Evolutionary conservation across 768 basidiomycete species (phyloP).

Genomic region (Galerina marginata): DNA sequence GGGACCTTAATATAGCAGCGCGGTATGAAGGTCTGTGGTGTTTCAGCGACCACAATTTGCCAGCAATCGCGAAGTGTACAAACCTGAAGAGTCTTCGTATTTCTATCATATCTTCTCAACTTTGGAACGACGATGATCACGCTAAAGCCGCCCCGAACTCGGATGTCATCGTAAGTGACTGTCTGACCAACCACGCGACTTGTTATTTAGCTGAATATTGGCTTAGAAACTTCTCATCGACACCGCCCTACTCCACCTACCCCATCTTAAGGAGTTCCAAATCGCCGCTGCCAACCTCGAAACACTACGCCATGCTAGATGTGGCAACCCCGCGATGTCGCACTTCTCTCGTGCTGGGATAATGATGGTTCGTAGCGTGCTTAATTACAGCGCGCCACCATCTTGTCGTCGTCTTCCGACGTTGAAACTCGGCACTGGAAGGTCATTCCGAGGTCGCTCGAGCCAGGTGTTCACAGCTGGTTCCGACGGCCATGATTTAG

Average conservation of each 20-base stretch:
- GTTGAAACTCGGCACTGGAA: not conserved
- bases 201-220: not conserved
- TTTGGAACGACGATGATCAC: not conserved
- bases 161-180: constrained; percentile 9
- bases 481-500: not conserved
- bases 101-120: constrained; percentile 1
- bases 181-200: not conserved
- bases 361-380: not conserved
- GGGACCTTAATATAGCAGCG: constrained; percentile 15
- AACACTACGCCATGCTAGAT: not conserved
- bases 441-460: not conserved
- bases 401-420: constrained; percentile 6
- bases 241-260: constrained; percentile 1
- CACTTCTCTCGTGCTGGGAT: constrained; percentile 6
- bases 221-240: constrained; percentile 11
- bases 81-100: not conserved
- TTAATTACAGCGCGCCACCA: constrained; percentile 1
- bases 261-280: not conserved
- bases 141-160: not conserved
- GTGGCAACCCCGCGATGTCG: constrained; percentile 5
- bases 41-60: constrained; percentile 14
- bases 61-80: constrained; percentile 5
- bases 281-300: constrained; percentile 6
- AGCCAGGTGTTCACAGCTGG: too few relatives aligned
- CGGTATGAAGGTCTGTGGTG: constrained; percentile 21